A percentile compares a stretch with the other conserved stretches of the same genome.
phyloP scores from a whole-genome alignment of 2,329 filamentous ascomycete genomes.

The Phaeoacremonium minimum region DNA sequence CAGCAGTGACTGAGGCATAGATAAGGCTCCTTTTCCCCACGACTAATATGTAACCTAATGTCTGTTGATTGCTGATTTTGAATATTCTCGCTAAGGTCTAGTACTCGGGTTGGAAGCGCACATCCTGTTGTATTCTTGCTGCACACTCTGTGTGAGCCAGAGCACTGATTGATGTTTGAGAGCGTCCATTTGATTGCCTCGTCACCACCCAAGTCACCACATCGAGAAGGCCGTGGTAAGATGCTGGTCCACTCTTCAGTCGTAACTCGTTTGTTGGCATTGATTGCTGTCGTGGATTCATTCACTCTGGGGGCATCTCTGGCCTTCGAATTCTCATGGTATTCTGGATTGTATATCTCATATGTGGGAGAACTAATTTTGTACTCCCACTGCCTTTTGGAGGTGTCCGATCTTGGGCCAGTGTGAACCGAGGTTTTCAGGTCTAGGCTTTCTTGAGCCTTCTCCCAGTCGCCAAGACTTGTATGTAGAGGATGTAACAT shows the following conservation, averaged over 20 bases:
- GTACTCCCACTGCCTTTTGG: neutral
- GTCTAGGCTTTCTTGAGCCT: neutral
- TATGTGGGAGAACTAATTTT: neutral
- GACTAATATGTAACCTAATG: neutral
- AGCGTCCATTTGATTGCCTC: neutral
- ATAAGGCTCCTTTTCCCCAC: slow-evolving; percentile 1
- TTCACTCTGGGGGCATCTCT: neutral
- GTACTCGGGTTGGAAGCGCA: neutral
- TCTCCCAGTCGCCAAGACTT: neutral
- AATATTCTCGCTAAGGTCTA: neutral
- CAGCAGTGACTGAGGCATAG: slow-evolving; percentile 5
- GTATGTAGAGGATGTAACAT: neutral
- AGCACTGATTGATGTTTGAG: neutral
- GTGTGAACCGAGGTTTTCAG: neutral
- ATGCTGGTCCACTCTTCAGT: neutral
- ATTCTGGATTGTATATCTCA: neutral
- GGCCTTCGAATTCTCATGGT: neutral
- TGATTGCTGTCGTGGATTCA: no score
- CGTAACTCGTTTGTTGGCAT: no score
- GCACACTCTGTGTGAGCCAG: neutral
- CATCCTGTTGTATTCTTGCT: neutral
- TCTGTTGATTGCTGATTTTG: neutral
- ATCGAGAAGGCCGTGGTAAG: neutral
- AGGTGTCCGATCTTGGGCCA: neutral
- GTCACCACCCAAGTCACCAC: neutral